Evolutionary conservation across 2,329 filamentous ascomycete genomes (phyloP).

Genomic region (Colletotrichum musicola): DNA sequence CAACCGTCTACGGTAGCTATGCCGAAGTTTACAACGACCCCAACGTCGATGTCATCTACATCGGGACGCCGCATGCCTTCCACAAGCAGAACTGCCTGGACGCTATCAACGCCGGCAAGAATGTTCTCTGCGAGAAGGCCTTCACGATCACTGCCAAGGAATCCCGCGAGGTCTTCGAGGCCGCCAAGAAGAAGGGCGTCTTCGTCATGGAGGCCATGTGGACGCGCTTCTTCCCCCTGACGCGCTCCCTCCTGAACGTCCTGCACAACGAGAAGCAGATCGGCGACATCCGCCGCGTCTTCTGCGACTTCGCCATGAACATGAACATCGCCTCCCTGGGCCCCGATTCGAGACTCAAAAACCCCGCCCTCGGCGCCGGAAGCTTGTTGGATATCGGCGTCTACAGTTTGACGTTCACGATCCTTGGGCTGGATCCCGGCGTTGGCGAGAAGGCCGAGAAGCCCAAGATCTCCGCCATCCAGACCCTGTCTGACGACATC

Average conservation of each 20-base stretch:
- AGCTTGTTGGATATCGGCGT: constrained; percentile 58
- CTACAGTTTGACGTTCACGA: constrained; percentile 56
- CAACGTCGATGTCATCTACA: constrained; percentile 59
- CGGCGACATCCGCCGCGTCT: constrained; percentile 53
- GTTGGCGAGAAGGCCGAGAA: constrained; percentile 43
- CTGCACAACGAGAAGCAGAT: constrained; percentile 55
- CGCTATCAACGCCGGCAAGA: constrained; percentile 57
- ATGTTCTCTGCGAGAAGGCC: constrained; percentile 61
- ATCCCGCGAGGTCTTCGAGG: constrained; percentile 54
- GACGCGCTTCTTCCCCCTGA: constrained; percentile 57
- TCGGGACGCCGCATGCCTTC: constrained; percentile 59
- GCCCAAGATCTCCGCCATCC: constrained; percentile 52
- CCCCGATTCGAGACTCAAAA: constrained; percentile 50
- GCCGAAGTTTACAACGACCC: constrained; percentile 55
- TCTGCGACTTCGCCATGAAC: constrained; percentile 56
- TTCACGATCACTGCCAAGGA: constrained; percentile 58
- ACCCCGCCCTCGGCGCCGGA: constrained; percentile 56
- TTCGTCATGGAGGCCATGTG: constrained; percentile 62
- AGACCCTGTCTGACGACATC: constrained; percentile 50
- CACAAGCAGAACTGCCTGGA: constrained; percentile 59
- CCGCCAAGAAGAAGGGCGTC: constrained; percentile 54
- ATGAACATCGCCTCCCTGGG: constrained; percentile 49
- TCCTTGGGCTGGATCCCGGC: constrained; percentile 49
- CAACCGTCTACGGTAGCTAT: constrained; percentile 55
- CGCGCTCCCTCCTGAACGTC: constrained; percentile 48